Percentiles rank a stretch among this genome's conserved stretches.
These are phyloP conservation scores for Purpureocillium lavendulum DNA, from an alignment of 2,329 filamentous ascomycete genomes.

Conservation along the genomic window DNA sequence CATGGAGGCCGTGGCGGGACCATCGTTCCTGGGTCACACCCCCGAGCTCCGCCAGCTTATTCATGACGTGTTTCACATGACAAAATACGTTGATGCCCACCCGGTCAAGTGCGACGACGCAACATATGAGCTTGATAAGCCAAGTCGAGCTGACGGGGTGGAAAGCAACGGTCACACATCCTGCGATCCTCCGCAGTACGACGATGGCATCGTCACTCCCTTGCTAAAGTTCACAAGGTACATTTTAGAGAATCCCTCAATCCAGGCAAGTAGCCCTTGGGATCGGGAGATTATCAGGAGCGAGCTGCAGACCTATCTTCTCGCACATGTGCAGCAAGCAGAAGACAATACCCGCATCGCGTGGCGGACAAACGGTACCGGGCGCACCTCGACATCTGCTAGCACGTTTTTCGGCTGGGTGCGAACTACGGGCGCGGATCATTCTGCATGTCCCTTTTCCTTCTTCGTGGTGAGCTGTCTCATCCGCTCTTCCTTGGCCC, in stretches of 20 bases:
- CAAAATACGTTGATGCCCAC: no score
- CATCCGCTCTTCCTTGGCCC: slow-evolving; percentile 1
- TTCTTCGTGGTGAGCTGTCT: slow-evolving; percentile 10
- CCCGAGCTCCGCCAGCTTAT: neutral
- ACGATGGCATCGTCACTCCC: neutral
- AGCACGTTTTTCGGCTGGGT: slow-evolving; percentile 9
- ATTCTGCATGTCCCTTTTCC: slow-evolving; percentile 9
- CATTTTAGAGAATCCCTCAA: neutral
- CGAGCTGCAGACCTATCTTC: slow-evolving; percentile 1
- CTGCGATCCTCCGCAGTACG: neutral
- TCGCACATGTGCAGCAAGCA: slow-evolving; percentile 1
- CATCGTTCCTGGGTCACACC: neutral
- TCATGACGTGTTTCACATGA: no score
- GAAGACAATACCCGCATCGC: slow-evolving; percentile 2
- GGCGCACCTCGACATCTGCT: neutral
- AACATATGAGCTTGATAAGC: no score
- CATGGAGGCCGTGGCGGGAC: slow-evolving; percentile 6
- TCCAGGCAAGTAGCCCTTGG: neutral
- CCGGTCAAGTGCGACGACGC: no score
- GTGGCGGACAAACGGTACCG: neutral
- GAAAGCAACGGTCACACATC: no score
- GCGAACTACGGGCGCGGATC: slow-evolving; percentile 7
- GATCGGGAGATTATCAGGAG: neutral
- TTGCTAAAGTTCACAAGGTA: neutral
- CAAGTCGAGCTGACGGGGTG: no score